A percentile compares a stretch with the other conserved stretches of the same genome.
Evolutionary conservation across 129 eudicot species (phyloP).

Genomic region (Erigeron canadensis): DNA sequence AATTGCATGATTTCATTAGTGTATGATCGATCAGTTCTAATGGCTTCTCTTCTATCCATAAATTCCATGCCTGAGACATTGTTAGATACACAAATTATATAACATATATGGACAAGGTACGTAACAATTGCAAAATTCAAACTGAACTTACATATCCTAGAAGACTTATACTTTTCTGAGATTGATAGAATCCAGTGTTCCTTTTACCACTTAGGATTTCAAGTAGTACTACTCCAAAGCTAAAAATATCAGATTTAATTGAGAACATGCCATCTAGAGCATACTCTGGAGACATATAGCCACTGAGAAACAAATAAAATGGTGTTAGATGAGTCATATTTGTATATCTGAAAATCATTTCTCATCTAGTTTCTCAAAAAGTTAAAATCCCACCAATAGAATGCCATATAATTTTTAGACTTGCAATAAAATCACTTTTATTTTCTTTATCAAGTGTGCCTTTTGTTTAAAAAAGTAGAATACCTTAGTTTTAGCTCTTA

Average conservation of each 20-base stretch:
- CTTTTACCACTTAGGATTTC: conserved; percentile 38
- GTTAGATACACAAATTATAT: too few relatives aligned
- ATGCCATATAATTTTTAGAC: not conserved
- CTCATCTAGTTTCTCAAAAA: not conserved
- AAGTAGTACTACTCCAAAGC: conserved; percentile 30
- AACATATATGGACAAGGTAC: not conserved
- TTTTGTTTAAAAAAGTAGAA: not conserved
- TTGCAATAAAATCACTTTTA: not conserved
- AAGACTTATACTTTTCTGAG: conserved; percentile 21
- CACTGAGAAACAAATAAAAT: conserved; percentile 19
- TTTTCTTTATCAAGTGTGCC: not conserved
- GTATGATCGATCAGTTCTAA: conserved; percentile 26
- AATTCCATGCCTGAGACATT: conserved; percentile 29
- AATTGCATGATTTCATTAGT: conserved; percentile 17
- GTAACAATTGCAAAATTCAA: too few relatives aligned
- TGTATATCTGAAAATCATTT: not conserved
- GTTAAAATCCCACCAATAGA: not conserved
- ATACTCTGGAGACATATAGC: conserved; percentile 37
- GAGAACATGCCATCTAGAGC: conserved; percentile 31
- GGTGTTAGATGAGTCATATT: not conserved
- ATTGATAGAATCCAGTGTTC: conserved; percentile 24
- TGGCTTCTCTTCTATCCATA: conserved; percentile 36
- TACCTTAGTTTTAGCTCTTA: too few relatives aligned
- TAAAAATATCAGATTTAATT: conserved; percentile 32
- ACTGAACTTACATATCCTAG: conserved; percentile 27